phyloP scores from a whole-genome alignment of 169 alveolate species.

The Plasmodium sp. region DNA sequence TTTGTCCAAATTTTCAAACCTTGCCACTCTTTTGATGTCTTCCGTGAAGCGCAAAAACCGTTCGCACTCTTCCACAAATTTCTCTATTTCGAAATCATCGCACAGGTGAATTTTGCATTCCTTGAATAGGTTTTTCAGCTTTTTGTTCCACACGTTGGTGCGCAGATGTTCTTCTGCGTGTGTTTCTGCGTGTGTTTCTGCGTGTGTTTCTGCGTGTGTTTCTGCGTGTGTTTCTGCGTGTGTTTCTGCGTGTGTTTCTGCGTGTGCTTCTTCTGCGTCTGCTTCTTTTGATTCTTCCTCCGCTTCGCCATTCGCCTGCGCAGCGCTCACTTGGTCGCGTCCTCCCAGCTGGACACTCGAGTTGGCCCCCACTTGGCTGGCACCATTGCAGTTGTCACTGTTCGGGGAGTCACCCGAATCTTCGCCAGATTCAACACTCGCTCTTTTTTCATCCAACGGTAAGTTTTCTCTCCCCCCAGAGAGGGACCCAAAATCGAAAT shows the following conservation, averaged over 20 bases:
- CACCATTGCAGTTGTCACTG: not conserved
- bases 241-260: not conserved
- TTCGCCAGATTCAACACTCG: not conserved
- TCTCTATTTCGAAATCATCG: slow-evolving; percentile 85
- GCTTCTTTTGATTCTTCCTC: not conserved
- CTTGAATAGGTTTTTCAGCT: slow-evolving; percentile 76
- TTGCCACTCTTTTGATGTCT: slow-evolving; percentile 83
- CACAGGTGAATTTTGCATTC: slow-evolving; percentile 82
- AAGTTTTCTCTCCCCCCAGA: not conserved
- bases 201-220: too few relatives aligned
- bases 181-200: not conserved
- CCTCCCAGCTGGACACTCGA: too few relatives aligned
- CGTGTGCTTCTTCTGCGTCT: not conserved
- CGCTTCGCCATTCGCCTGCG: not conserved
- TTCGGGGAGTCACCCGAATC: not conserved
- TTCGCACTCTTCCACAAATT: slow-evolving; percentile 88
- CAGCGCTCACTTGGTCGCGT: not conserved
- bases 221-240: not conserved
- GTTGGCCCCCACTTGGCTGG: not conserved
- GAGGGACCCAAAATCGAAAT: slow-evolving; percentile 74
- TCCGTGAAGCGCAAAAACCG: slow-evolving; percentile 82
- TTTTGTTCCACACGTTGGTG: slow-evolving; percentile 33
- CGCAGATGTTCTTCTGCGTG: not conserved
- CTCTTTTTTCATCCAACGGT: not conserved
- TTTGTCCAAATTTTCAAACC: slow-evolving; percentile 78